Evolutionary conservation across 768 basidiomycete genomes (phyloP).

Genomic region (Tulasnella sp.): DNA sequence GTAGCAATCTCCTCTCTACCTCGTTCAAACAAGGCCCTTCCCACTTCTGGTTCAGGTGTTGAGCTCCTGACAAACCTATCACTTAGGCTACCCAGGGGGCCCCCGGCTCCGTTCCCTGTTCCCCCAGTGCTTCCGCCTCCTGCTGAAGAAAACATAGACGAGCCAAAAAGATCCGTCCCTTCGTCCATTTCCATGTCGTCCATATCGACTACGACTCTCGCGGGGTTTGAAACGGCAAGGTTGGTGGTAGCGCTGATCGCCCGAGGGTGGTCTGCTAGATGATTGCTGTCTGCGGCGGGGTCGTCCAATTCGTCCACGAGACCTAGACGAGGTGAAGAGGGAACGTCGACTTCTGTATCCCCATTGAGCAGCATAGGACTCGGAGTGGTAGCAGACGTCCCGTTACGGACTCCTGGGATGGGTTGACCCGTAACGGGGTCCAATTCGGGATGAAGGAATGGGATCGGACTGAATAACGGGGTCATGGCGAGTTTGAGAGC

Average conservation of each 20-base stretch:
- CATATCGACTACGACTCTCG: constrained; percentile 34
- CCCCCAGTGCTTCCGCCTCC: not conserved
- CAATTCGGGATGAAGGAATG: constrained; percentile 83
- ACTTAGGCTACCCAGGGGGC: constrained; percentile 10
- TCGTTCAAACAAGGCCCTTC: constrained; percentile 27
- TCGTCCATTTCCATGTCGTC: constrained; percentile 40
- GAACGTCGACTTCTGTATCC: constrained; percentile 46
- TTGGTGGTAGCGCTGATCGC: constrained; percentile 52
- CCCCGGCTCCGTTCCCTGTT: not conserved
- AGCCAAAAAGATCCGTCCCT: constrained; percentile 18
- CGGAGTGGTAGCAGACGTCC: constrained; percentile 27
- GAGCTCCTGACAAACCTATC: constrained; percentile 35
- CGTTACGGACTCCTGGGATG: constrained; percentile 49
- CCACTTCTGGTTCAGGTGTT: constrained; percentile 34
- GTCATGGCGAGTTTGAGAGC: constrained; percentile 58
- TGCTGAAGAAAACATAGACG: constrained; percentile 17
- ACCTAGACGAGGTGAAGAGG: constrained; percentile 49
- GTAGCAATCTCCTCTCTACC: not conserved
- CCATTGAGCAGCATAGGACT: constrained; percentile 35
- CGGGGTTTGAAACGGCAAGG: not conserved
- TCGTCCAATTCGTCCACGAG: constrained; percentile 87
- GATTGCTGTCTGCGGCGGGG: constrained; percentile 66
- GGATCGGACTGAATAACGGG: constrained; percentile 84
- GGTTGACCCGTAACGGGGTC: constrained; percentile 79
- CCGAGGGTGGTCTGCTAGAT: constrained; percentile 79